phyloP scores from a whole-genome alignment of 2,329 filamentous ascomycete genomes.

The Ceratocystis variospora region DNA sequence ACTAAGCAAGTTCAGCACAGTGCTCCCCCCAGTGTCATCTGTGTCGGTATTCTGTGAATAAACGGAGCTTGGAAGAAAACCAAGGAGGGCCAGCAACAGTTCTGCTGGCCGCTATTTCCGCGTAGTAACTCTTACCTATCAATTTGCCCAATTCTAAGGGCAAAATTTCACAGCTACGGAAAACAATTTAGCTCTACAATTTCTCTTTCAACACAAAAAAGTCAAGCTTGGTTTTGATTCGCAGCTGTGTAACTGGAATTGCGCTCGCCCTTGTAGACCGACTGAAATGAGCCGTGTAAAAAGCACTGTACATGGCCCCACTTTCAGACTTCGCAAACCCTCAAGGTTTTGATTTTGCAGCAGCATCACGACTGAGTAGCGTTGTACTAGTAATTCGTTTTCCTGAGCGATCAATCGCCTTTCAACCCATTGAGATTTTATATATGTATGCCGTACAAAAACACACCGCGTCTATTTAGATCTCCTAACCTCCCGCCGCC shows the following conservation, averaged over 20 bases:
- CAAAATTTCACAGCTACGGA: too few relatives aligned
- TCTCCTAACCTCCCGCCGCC: neutral
- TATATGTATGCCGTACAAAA: too few relatives aligned
- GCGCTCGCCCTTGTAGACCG: neutral
- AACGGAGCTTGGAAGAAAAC: too few relatives aligned
- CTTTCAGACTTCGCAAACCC: neutral
- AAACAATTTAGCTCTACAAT: too few relatives aligned
- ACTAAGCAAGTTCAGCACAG: constrained; percentile 14
- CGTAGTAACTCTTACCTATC: too few relatives aligned
- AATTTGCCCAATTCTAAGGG: too few relatives aligned
- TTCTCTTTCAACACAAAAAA: too few relatives aligned
- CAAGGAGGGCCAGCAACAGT: too few relatives aligned
- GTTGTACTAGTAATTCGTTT: neutral
- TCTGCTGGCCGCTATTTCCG: too few relatives aligned
- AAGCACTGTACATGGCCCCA: neutral
- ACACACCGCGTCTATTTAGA: neutral
- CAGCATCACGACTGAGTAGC: neutral
- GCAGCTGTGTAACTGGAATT: neutral
- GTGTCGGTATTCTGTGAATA: neutral
- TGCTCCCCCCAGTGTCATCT: neutral
- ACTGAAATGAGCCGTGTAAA: neutral
- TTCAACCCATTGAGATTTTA: neutral
- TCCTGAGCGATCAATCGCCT: neutral
- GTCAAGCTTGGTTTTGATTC: neutral
- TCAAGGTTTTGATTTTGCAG: neutral